phyloP scores from a whole-genome alignment of 352 stramenopile species.

The Blastocystis sp. region DNA sequence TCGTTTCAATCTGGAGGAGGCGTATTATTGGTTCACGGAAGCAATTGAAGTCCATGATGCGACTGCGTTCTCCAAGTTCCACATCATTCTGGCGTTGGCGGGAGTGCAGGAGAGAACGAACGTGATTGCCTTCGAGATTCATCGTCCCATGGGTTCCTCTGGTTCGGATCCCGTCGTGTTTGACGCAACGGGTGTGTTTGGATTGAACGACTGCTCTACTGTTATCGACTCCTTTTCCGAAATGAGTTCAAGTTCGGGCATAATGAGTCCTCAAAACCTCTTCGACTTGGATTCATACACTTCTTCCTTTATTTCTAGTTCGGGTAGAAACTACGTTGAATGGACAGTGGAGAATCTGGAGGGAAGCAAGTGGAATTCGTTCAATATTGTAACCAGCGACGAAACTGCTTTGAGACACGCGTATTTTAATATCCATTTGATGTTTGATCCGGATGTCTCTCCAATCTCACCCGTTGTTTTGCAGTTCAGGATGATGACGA shows the following conservation, averaged over 20 bases:
- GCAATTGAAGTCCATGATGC: not conserved
- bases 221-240: not conserved
- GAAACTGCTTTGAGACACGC: no score
- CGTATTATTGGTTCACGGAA: not conserved
- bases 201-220: not conserved
- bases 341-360: not conserved
- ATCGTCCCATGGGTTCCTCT: not conserved
- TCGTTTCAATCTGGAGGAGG: not conserved
- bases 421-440: no score
- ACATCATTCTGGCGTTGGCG: not conserved
- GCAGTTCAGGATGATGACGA: not conserved
- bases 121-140: conserved; percentile 1
- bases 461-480: no score
- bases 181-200: conserved; percentile 4
- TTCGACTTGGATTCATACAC: not conserved
- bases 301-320: not conserved
- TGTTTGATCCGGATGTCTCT: no score
- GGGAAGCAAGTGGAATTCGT: not conserved
- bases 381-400: not conserved
- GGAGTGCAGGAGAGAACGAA: not conserved
- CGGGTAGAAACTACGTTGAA: not conserved
- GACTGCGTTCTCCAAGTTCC: not conserved
- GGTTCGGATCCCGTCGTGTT: not conserved
- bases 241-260: not conserved
- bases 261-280: not conserved